Base-by-base conservation (phyloP, 139 green algal species). In the Mesostigma viride region DNA sequence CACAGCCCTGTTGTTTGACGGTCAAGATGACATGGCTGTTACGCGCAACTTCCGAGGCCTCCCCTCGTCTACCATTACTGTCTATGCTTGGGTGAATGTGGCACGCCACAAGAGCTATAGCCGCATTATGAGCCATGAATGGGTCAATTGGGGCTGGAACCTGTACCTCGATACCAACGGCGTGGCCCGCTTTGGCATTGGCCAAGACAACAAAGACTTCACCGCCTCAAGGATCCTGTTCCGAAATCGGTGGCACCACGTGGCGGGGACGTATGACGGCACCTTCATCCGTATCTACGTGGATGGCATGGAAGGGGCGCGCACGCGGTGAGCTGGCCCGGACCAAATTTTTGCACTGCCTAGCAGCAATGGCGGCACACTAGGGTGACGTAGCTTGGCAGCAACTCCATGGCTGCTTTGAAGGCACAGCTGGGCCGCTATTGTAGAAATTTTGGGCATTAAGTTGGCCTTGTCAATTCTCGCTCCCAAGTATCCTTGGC, bases 101-200 rank as follows among this genome's bases (percentile, higher is more conserved):
- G 8, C 34, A 20, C 40, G 61, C 32, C 68, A 75, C 68, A 69
- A 69, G 45, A 63, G 24, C 2, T 75, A 70, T 31, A 70, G 53
- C 48, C 62, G 68, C 31, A 63, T 75, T 11, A 46, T 75, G 46
- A 75, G 60, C 28, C 68, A 75, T 58, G 68, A 69, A 60, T 75
- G 68, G 68, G 62, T 75, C 20, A 63, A 48, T 8, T 69, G 68
- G 59, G 68, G 68, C 28, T 75, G 68, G 68, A 75, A 75, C 68
- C 59, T 75, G 26, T 75, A 75, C 44, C 8, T 24, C 3, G 68
- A 75, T 34, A 60, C 51, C 35, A 51, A 32, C 22, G 68, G 68
- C 4, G 45, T 75, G 14, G 68, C 44, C 0, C 58, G 61, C 17
- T 75, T 75, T 68, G 68, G 60, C 3, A 69, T 75, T n/a, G 68